Percentiles rank a stretch among this genome's conserved stretches.
phyloP scores from a whole-genome alignment of 139 green algal genomes.

The Volvox africanus region DNA sequence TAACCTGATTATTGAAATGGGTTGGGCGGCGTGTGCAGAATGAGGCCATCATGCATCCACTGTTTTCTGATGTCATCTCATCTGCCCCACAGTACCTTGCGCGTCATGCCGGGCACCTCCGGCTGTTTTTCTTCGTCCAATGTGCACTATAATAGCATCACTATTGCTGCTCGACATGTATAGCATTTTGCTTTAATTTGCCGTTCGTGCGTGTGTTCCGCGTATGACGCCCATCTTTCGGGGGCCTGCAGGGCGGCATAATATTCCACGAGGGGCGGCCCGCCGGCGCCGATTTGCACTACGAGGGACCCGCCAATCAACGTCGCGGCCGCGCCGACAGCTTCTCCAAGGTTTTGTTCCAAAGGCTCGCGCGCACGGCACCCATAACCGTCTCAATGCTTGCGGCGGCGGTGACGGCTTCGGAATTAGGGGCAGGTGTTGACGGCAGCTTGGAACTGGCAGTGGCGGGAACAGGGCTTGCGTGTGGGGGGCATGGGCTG shows the following conservation, averaged over 20 bases:
- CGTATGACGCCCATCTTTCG: too few relatives aligned
- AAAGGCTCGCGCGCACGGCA: conserved; percentile 73
- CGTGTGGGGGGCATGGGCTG: background rate
- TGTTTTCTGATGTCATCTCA: too few relatives aligned
- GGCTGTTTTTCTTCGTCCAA: too few relatives aligned
- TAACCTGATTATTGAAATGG: too few relatives aligned
- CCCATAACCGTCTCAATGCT: conserved; percentile 13
- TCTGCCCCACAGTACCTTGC: too few relatives aligned
- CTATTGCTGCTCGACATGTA: too few relatives aligned
- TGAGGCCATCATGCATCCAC: too few relatives aligned
- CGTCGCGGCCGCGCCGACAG: conserved; percentile 82
- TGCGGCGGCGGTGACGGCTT: background rate
- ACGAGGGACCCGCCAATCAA: conserved; percentile 68
- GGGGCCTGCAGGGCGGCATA: conserved; percentile 52
- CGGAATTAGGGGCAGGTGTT: background rate
- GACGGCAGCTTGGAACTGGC: background rate
- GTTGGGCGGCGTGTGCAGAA: too few relatives aligned
- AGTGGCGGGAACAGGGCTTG: background rate
- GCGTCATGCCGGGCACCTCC: too few relatives aligned
- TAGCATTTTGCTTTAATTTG: too few relatives aligned
- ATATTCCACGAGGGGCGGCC: conserved; percentile 66
- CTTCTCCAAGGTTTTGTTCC: conserved; percentile 92
- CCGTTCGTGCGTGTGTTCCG: too few relatives aligned
- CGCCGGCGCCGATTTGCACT: conserved; percentile 78
- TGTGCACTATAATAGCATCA: too few relatives aligned